These are phyloP conservation scores for Alternaria sp. DNA, from an alignment of 2,329 filamentous ascomycete species.

Conservation along the genomic window DNA sequence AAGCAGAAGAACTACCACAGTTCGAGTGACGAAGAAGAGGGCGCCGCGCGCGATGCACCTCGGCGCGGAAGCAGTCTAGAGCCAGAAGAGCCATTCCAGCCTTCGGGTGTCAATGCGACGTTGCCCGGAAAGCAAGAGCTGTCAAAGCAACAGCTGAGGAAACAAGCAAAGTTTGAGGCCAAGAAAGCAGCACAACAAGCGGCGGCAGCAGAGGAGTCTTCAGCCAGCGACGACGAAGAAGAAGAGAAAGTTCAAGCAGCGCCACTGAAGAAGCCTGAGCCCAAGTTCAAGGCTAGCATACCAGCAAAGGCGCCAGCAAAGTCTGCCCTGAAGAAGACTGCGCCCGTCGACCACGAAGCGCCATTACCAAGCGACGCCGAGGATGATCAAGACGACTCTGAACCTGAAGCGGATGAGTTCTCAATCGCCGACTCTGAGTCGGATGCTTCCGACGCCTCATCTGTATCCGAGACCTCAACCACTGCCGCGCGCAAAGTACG, in stretches of 20 bases:
- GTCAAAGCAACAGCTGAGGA: conserved; percentile 27
- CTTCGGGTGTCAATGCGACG: conserved; percentile 35
- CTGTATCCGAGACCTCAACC: conserved; percentile 45
- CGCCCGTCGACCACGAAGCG: conserved; percentile 40
- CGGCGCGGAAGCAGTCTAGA: conserved; percentile 24
- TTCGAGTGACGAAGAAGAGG: conserved; percentile 66
- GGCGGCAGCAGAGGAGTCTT: conserved; percentile 19
- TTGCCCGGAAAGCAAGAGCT: conserved; percentile 17
- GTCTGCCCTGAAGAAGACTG: conserved; percentile 37
- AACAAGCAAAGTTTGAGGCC: conserved; percentile 25
- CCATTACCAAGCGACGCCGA: conserved; percentile 37
- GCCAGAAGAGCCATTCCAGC: conserved; percentile 40
- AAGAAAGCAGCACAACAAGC: conserved; percentile 25
- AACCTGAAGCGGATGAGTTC: conserved; percentile 49
- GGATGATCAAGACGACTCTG: conserved; percentile 23
- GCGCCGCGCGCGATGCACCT: conserved; percentile 42
- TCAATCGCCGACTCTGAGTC: conserved; percentile 44
- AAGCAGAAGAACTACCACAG: conserved; percentile 71
- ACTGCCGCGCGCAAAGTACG: conserved; percentile 60
- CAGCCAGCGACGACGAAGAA: conserved; percentile 18
- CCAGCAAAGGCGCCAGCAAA: conserved; percentile 25
- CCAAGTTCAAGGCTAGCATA: conserved; percentile 33
- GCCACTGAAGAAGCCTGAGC: conserved; percentile 26
- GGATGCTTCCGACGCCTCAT: conserved; percentile 48
- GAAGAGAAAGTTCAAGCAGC: conserved; percentile 6